Evolutionary conservation across 73 alveolate species (phyloP), one percentile per base, ranked within the genome.

Genomic region (Paramecium biaurelia): DNA sequence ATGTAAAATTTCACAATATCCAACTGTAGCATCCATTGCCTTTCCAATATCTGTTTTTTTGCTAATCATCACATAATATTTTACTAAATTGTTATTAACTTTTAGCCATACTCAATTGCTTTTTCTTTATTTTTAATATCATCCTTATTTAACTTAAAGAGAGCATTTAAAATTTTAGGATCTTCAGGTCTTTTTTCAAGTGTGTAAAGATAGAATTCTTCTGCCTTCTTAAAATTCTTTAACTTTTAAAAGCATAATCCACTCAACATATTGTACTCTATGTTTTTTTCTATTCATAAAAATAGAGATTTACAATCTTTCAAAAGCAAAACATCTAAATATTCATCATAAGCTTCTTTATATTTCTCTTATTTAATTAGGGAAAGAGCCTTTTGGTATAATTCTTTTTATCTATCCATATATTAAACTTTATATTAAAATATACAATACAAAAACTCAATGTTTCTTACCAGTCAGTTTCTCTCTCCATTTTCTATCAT

Each of bases 401-500:
- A 63, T 63, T 63, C 84, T 63, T 63, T 63, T 63, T 63, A 32
- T 32, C 26, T 63, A 32, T 63, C 84, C 84, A 63, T 63, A 30
- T 30, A 63, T 63, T 63, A 63, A 63, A 53, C 68, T 53, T 53
- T 53, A 53, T 53, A 53, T 53, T 53, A 53, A 53, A 53, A 53
- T 15, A 53, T 18, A 53, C 68, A 53, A 53, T 53, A 53, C 59
- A 53, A 74, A 74, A n/a, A 74, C 34, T 74, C 87, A 74, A 20
- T 79, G 90, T 45, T 79, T 79, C 43, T 79, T 79, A 30, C 90
- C 90, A 14, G 30, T 43, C 28, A 79, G 20, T 43, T 79, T 79
- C 24, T 79, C 90, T 47, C 90, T 79, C 20, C 70, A 79, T 47
- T 79, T 79, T 23, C 90, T 38, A 43, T 79, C 90, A 24, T 11